Conservation (phyloP, 164 flowering plant genomes). For the Berberis vulgaris region DNA sequence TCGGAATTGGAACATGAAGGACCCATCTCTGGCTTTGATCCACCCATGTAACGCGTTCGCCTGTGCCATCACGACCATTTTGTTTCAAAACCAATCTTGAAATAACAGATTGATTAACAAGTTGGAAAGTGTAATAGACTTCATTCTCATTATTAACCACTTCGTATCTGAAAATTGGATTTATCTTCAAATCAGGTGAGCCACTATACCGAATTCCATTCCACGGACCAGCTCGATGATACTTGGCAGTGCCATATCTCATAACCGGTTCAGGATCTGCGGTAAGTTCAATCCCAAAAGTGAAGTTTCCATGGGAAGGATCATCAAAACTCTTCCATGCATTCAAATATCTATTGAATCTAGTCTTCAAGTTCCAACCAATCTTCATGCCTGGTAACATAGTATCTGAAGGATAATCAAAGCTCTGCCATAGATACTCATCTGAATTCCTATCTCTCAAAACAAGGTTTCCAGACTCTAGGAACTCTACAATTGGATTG, state of each 20-base stretch:
- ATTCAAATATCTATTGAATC: slow-evolving; percentile 13
- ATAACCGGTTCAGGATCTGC: slow-evolving; percentile 21
- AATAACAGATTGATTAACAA: slow-evolving; percentile 5
- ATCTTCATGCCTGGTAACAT: slow-evolving; percentile 31
- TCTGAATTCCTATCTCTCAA: slow-evolving; percentile 8
- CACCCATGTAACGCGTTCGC: slow-evolving; percentile 6
- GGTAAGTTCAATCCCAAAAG: slow-evolving; percentile 12
- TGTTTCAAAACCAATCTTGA: slow-evolving; percentile 7
- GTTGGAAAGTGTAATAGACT: slow-evolving; percentile 14
- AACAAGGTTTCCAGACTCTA: slow-evolving; percentile 29
- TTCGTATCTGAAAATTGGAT: background rate
- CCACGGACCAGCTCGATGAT: slow-evolving; percentile 23
- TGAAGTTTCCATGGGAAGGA: slow-evolving; percentile 23
- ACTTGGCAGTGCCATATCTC: slow-evolving; percentile 1
- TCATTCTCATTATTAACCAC: slow-evolving; percentile 11
- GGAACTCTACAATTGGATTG: slow-evolving; percentile 11
- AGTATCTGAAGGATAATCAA: slow-evolving; percentile 31
- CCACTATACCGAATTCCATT: slow-evolving; percentile 24
- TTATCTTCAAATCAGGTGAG: slow-evolving; percentile 3
- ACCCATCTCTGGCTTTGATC: slow-evolving; percentile 3
- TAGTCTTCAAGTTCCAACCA: slow-evolving; percentile 20
- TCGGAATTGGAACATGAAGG: background rate
- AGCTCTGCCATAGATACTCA: slow-evolving; percentile 36
- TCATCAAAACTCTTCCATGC: slow-evolving; percentile 34
- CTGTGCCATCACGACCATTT: background rate